phyloP scores from a whole-genome alignment of 306 rosid species.

The Lathyrus sativus region DNA sequence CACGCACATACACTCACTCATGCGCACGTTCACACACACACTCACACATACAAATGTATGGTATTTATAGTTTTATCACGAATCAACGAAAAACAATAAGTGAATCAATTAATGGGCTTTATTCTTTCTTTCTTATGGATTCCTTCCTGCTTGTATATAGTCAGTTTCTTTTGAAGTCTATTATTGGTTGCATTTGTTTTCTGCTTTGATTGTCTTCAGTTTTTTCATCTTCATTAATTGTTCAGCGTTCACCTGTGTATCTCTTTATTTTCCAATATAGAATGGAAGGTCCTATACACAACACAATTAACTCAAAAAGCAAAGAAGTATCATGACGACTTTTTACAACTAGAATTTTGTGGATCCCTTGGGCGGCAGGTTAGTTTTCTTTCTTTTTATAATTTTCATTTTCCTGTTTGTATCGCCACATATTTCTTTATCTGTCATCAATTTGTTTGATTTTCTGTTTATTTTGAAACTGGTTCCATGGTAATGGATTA shows the following conservation, averaged over 20 bases:
- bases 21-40: too few species aligned
- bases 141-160: slow-evolving; percentile 6
- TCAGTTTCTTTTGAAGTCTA: slow-evolving; percentile 27
- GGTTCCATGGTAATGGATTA: slow-evolving; percentile 6
- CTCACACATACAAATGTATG: slow-evolving; percentile 18
- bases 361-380: slow-evolving; percentile 74
- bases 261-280: slow-evolving; percentile 45
- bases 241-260: slow-evolving; percentile 25
- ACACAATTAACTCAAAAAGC: slow-evolving; percentile 64
- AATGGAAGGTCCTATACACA: slow-evolving; percentile 73
- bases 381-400: slow-evolving; percentile 29
- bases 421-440: slow-evolving; percentile 6
- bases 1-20: too few species aligned
- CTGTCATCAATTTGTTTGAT: slow-evolving; percentile 21
- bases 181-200: slow-evolving; percentile 22
- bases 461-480: slow-evolving; percentile 31
- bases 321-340: slow-evolving; percentile 73
- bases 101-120: slow-evolving; percentile 2
- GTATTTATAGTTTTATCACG: slow-evolving; percentile 24
- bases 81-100: slow-evolving; percentile 13
- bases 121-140: slow-evolving; percentile 19
- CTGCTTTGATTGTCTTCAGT: slow-evolving; percentile 28
- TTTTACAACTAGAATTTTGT: slow-evolving; percentile 52
- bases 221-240: slow-evolving; percentile 26
- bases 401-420: slow-evolving; percentile 27